These are phyloP conservation scores for Sclerotinia trifoliorum DNA, from an alignment of 2,329 filamentous ascomycete species.

Conservation along the genomic window DNA sequence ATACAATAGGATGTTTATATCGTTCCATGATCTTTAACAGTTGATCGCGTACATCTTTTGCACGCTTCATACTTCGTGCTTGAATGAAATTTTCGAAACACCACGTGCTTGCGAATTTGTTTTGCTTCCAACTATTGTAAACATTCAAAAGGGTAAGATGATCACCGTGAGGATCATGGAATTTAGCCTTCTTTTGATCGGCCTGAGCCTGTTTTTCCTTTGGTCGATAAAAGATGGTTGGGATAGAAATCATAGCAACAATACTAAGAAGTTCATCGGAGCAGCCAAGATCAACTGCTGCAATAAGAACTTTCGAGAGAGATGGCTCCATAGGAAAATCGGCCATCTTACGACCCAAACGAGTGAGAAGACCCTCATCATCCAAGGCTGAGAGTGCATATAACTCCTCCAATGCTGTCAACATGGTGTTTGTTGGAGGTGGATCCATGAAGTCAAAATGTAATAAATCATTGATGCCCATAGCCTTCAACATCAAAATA, in stretches of 20 bases:
- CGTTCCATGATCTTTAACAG: slow-evolving; percentile 91
- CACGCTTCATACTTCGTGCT: slow-evolving; percentile 80
- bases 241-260: slow-evolving; percentile 87
- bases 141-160: slow-evolving; percentile 95
- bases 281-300: slow-evolving; percentile 81
- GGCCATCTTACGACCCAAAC: slow-evolving; percentile 93
- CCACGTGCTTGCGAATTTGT: slow-evolving; percentile 81
- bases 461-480: slow-evolving; percentile 97
- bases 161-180: slow-evolving; percentile 92
- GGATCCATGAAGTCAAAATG: slow-evolving; percentile 99
- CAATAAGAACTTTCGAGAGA: slow-evolving; percentile 86
- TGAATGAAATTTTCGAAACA: slow-evolving; percentile 99
- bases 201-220: slow-evolving; percentile 97
- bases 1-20: slow-evolving; percentile 77
- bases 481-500: slow-evolving; percentile 96
- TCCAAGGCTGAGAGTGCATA: slow-evolving; percentile 91
- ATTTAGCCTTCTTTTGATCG: slow-evolving; percentile 96
- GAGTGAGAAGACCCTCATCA: slow-evolving; percentile 89
- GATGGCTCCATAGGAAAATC: slow-evolving; percentile 98
- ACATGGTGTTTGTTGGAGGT: slow-evolving; percentile 95
- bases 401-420: slow-evolving; percentile 91
- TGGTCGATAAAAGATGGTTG: slow-evolving; percentile 87
- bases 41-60: slow-evolving; percentile 89
- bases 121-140: slow-evolving; percentile 94
- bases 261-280: slow-evolving; percentile 94